These are phyloP conservation scores for Xanthoparmelia taractica DNA, from an alignment of 495 filamentous ascomycete genomes.

Conservation along the genomic window DNA sequence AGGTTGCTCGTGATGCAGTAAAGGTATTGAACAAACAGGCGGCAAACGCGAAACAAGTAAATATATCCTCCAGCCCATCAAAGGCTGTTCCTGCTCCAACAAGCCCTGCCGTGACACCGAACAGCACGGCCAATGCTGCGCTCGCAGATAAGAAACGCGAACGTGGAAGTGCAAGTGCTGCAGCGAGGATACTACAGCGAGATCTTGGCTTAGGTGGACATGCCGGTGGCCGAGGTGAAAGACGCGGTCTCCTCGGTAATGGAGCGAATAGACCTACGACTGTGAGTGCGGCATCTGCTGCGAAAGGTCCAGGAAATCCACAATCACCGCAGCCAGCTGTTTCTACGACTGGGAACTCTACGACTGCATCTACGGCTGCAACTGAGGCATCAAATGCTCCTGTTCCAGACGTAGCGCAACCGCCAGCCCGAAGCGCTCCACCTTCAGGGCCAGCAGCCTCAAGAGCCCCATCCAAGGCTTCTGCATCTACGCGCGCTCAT, in stretches of 20 bases:
- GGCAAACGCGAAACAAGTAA: conserved; percentile 32
- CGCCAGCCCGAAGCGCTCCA: conserved; percentile 24
- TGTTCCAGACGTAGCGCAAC: conserved; percentile 8
- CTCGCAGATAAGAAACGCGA: conserved; percentile 48
- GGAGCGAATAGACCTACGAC: conserved; percentile 38
- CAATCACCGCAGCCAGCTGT: conserved; percentile 11
- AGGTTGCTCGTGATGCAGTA: conserved; percentile 63
- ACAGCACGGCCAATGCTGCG: conserved; percentile 25
- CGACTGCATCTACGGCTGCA: neutral
- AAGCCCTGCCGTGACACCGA: conserved; percentile 19
- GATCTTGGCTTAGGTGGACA: conserved; percentile 76
- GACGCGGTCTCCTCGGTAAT: conserved; percentile 28
- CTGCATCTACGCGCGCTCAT: conserved; percentile 30
- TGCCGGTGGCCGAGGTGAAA: conserved; percentile 41
- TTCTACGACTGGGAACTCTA: conserved; percentile 2
- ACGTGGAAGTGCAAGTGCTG: conserved; percentile 64
- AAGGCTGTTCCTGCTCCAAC: conserved; percentile 31
- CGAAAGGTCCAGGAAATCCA: conserved; percentile 12
- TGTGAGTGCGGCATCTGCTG: conserved; percentile 44
- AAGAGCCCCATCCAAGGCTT: conserved; percentile 30
- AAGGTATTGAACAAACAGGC: conserved; percentile 72
- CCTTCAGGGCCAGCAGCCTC: conserved; percentile 31
- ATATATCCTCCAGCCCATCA: conserved; percentile 29
- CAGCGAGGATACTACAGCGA: conserved; percentile 79
- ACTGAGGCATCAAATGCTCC: conserved; percentile 10